A percentile compares a stretch with the other conserved stretches of the same genome.
These are phyloP conservation scores for Colletotrichum sp. DNA, from an alignment of 2,329 filamentous ascomycete species.

Conservation along the genomic window DNA sequence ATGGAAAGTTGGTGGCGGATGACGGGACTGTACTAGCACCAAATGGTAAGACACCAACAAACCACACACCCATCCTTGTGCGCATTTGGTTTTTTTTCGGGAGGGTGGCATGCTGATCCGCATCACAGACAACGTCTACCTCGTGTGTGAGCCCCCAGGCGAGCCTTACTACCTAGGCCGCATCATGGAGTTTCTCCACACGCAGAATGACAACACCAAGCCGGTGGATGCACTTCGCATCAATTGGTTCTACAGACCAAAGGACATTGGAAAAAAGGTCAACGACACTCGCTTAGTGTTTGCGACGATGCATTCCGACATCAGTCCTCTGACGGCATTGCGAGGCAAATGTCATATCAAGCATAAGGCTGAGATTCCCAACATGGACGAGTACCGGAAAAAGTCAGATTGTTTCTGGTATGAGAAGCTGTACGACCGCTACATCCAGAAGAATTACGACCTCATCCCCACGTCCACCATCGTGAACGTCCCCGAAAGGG, in stretches of 20 bases:
- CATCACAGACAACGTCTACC: constrained; percentile 78
- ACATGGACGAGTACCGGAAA: constrained; percentile 84
- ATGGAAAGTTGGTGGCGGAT: constrained; percentile 84
- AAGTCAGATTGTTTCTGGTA: constrained; percentile 92
- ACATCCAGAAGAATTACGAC: constrained; percentile 98
- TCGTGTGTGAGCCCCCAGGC: constrained; percentile 95
- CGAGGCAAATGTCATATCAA: constrained; percentile 92
- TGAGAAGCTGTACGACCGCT: constrained; percentile 96
- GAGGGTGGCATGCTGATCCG: constrained; percentile 27
- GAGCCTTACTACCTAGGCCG: constrained; percentile 97
- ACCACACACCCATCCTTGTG: constrained; percentile 22
- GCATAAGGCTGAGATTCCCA: constrained; percentile 85
- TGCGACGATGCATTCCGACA: constrained; percentile 98
- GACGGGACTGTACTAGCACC: constrained; percentile 83
- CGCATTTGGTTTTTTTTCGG: neutral
- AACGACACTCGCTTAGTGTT: constrained; percentile 91
- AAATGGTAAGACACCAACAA: constrained; percentile 72
- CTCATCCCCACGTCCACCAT: constrained; percentile 91
- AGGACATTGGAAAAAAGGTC: constrained; percentile 91
- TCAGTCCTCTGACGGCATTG: constrained; percentile 88
- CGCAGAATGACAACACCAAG: constrained; percentile 73
- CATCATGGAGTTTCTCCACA: constrained; percentile 97
- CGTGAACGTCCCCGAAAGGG: constrained; percentile 93
- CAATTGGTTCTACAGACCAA: constrained; percentile 98
- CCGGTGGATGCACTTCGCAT: constrained; percentile 88